A percentile compares a stretch with the other conserved stretches of the same genome.
Evolutionary conservation across 176 grass and related monocot genomes (phyloP).

Genomic region (Paspalum vaginatum): DNA sequence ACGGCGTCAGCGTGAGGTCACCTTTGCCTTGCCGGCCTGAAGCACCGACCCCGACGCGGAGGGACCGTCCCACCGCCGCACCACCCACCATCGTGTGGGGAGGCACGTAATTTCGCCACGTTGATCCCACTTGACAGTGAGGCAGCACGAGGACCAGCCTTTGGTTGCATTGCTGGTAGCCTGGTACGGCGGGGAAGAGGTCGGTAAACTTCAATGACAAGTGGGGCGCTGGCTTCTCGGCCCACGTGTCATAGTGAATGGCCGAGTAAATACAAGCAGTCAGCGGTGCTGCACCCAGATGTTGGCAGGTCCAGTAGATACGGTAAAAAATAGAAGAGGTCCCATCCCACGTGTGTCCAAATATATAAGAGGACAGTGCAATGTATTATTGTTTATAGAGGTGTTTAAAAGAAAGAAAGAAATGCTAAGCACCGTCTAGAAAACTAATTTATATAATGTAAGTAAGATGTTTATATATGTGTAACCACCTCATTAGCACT

Average conservation of each 20-base stretch:
- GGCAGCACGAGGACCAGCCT: background rate
- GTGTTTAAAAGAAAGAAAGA: too few species aligned
- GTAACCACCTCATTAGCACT: too few species aligned
- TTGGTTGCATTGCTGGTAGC: background rate
- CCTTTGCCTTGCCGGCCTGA: background rate
- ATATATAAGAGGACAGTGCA: too few species aligned
- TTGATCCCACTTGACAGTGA: background rate
- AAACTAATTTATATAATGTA: too few species aligned
- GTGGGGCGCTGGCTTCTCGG: rapidly evolving
- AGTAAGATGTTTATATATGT: too few species aligned
- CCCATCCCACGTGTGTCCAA: too few species aligned
- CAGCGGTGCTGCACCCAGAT: background rate
- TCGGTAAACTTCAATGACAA: background rate
- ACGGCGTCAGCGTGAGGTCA: background rate
- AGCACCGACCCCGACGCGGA: conserved; percentile 13
- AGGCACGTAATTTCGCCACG: background rate
- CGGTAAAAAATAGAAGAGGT: background rate
- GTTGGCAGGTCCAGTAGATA: conserved; percentile 20
- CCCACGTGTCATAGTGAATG: background rate
- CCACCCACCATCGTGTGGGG: conserved; percentile 9
- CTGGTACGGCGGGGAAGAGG: background rate
- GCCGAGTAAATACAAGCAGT: background rate
- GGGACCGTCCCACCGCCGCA: background rate
- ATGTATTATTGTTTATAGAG: too few species aligned
- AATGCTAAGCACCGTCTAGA: too few species aligned